Conservation (phyloP, 495 filamentous ascomycete species). For the Massariosphaeria phaeospora region DNA sequence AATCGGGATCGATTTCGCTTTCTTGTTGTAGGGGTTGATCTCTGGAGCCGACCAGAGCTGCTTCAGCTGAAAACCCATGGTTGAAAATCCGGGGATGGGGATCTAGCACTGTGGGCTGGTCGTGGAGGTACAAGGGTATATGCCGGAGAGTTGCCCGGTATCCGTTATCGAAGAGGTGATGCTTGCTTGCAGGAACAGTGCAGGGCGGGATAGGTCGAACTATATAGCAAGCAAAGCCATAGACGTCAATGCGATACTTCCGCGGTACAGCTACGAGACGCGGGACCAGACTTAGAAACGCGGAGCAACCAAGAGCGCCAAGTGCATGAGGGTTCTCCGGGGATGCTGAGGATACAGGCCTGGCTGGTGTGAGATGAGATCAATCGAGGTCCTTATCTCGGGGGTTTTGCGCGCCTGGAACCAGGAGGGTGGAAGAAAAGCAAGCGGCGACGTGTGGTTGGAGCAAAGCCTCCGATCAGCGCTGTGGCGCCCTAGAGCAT, state of each 20-base stretch:
- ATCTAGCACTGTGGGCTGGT: not conserved
- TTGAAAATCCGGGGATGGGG: not conserved
- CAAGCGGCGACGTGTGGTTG: constrained; percentile 6
- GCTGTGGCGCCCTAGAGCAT: not conserved
- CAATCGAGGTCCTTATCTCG: constrained; percentile 14
- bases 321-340: constrained; percentile 23
- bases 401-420: not conserved
- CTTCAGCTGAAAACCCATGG: constrained; percentile 29
- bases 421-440: constrained; percentile 17
- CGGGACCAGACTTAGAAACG: not conserved
- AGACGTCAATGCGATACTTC: constrained; percentile 7
- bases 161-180: not conserved
- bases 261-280: constrained; percentile 15
- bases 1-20: constrained; percentile 33
- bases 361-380: not conserved
- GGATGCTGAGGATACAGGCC: not conserved
- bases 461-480: not conserved
- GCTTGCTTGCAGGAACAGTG: constrained; percentile 6
- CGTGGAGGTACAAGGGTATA: not conserved
- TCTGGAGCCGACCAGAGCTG: constrained; percentile 37
- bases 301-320: constrained; percentile 13
- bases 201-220: not conserved
- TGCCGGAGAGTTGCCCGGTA: not conserved
- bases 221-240: constrained; percentile 6
- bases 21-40: constrained; percentile 43